Evolutionary conservation across 2,329 filamentous ascomycete species (phyloP).

Genomic region (Epicoccum nigrum): DNA sequence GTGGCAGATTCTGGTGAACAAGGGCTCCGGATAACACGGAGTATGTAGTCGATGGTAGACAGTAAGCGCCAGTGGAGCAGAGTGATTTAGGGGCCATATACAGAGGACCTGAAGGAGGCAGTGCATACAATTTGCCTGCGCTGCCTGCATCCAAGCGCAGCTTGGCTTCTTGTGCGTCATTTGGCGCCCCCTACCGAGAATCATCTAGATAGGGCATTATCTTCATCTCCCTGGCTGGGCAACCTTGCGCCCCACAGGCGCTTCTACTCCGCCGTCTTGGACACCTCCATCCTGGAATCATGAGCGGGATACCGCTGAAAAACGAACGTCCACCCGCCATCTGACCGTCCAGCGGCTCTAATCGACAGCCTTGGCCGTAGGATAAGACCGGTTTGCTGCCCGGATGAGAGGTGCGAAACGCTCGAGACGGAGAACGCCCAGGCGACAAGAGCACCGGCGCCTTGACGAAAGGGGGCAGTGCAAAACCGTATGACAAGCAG

Average conservation of each 20-base stretch:
- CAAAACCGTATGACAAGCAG: constrained; percentile 13
- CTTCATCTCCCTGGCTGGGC: constrained; percentile 10
- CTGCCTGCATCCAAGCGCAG: constrained; percentile 7
- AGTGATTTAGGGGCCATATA: not conserved
- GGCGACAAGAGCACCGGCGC: constrained; percentile 12
- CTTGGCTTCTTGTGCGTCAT: constrained; percentile 15
- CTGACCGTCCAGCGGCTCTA: not conserved
- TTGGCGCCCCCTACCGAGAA: not conserved
- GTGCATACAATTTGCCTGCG: constrained; percentile 10
- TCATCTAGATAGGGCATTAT: not conserved
- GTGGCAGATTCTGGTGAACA: constrained; percentile 1
- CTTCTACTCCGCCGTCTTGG: not conserved
- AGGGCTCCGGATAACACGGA: constrained; percentile 2
- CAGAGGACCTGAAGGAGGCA: constrained; percentile 3
- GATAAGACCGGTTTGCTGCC: not conserved
- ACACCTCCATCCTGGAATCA: not conserved
- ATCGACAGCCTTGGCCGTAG: constrained; percentile 1
- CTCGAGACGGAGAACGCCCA: constrained; percentile 1
- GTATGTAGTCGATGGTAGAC: not conserved
- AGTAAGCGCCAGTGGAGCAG: not conserved
- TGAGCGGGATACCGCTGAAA: not conserved
- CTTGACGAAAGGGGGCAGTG: constrained; percentile 14
- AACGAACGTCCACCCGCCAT: not conserved
- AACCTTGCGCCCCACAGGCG: constrained; percentile 8
- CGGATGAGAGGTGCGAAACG: not conserved